Base-by-base conservation (phyloP, 495 filamentous ascomycete genomes). In the Cercophora newfieldiana region DNA sequence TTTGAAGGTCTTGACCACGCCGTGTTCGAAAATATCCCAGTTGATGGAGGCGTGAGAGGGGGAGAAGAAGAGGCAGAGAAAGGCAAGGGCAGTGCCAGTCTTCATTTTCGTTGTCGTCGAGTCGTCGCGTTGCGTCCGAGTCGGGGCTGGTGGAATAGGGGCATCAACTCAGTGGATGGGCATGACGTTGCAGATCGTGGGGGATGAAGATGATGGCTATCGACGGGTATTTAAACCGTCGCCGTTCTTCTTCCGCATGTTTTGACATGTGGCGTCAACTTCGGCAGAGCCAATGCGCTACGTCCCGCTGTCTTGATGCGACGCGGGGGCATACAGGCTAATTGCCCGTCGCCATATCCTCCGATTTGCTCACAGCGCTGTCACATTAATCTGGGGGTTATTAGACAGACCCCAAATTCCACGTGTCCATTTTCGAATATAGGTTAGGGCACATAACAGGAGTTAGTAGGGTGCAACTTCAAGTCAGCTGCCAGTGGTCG, bases 21-120 rank as follows among this genome's bases (percentile, higher is more conserved):
- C 73, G 49, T 74, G 49, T 21, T 74, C 72, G 59, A 61, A 70
- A 0, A 75, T 28, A 49, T 77, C 75, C 75, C 75, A 77, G 68
- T 77, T 76, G 22, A 71, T 71, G 53, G 12, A 62, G n/a, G 18
- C 37, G 21, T 14, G 58, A 7, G 30, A 44, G 0, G 33, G 21
- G 3, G 5, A 49, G 16, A 44, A 19, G 1, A 63, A 7, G 12
- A 54, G 19, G 26, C 8, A 26, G 28, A 55, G 49, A 26, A 54
- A 22, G 0, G 60, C 44, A 14, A 63, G 5, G 0, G 26, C 25
- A 8, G 19, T 7, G 0, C 18, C 25, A 8, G 19, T 7, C n/a
- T 53, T 53, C 50, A 53, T 53, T n/a, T 22, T 53, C 6, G 6
- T 22, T 19, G 50, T n/a, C 2, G 37, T 44, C 18, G 3, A 33